A percentile compares a stretch with the other conserved stretches of the same genome.
Evolutionary conservation across 495 filamentous ascomycete species (phyloP).

Genomic region (Neurospora terricola): DNA sequence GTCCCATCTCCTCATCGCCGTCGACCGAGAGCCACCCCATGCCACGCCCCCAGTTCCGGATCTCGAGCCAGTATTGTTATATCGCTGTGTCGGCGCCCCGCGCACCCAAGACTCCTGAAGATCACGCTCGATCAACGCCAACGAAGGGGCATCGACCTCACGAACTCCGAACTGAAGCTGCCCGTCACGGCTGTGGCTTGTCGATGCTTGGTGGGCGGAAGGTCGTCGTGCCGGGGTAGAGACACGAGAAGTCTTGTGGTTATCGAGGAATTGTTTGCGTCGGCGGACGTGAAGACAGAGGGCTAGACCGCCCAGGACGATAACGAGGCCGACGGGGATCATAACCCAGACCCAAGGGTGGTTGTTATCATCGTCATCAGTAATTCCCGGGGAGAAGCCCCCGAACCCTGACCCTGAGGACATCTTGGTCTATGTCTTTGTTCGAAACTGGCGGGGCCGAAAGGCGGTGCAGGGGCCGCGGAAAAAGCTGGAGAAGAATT

Average conservation of each 20-base stretch:
- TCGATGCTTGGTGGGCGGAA: background rate
- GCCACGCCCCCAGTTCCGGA: background rate
- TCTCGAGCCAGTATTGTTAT: background rate
- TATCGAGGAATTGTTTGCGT: background rate
- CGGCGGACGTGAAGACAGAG: constrained; percentile 9
- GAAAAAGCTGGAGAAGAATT: background rate
- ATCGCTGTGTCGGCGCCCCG: constrained; percentile 3
- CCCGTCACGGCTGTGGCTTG: background rate
- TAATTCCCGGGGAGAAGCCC: background rate
- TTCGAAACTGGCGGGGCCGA: background rate
- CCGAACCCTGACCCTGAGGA: background rate
- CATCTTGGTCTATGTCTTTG: background rate
- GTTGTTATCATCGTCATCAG: background rate
- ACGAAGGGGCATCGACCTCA: background rate
- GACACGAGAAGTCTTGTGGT: background rate
- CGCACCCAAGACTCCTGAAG: constrained; percentile 18
- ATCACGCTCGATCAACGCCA: constrained; percentile 12
- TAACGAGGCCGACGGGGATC: constrained; percentile 14
- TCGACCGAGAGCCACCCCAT: background rate
- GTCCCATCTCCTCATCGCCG: constrained; percentile 2
- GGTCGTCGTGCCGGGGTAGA: background rate
- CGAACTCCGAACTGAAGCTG: background rate
- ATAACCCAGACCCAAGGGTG: constrained; percentile 12
- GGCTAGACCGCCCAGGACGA: constrained; percentile 7
- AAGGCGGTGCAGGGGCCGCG: background rate